Percentiles rank a stretch among this genome's conserved stretches.
Conservation (phyloP, 257 asterid species). For the Cruciata laevipes region DNA sequence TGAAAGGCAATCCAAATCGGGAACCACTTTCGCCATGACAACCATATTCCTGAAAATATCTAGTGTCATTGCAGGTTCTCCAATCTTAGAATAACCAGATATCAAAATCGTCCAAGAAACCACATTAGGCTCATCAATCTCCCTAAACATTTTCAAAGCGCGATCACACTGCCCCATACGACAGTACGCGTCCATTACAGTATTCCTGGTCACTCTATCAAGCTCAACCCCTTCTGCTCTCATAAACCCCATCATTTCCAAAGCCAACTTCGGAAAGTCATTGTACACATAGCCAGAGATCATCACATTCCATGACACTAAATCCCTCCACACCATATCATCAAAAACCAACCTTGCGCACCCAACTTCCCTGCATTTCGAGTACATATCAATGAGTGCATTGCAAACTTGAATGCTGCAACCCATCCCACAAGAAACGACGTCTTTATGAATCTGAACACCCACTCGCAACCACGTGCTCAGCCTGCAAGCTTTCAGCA, state of each 20-base stretch:
- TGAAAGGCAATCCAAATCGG: slow-evolving; percentile 35
- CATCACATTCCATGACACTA: slow-evolving; percentile 33
- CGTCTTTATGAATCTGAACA: slow-evolving; percentile 30
- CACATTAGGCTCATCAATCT: slow-evolving; percentile 31
- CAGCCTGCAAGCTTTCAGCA: slow-evolving; percentile 21
- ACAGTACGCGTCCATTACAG: slow-evolving; percentile 35
- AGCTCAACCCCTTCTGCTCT: slow-evolving; percentile 26
- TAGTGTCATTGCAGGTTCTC: slow-evolving; percentile 16
- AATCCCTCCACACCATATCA: slow-evolving; percentile 25
- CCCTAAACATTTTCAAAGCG: slow-evolving; percentile 24
- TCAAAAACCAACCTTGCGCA: slow-evolving; percentile 28
- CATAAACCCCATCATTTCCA: slow-evolving; percentile 26
- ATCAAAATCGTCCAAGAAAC: slow-evolving; percentile 43
- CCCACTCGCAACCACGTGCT: slow-evolving; percentile 17
- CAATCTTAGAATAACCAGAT: slow-evolving; percentile 35
- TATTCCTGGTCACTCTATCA: slow-evolving; percentile 34
- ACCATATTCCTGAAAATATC: slow-evolving; percentile 28
- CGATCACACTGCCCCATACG: slow-evolving; percentile 36
- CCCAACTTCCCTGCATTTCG: slow-evolving; percentile 28
- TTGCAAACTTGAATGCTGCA: slow-evolving; percentile 25
- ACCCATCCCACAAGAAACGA: slow-evolving; percentile 24
- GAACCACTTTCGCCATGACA: slow-evolving; percentile 11
- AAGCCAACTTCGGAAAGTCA: slow-evolving; percentile 24
- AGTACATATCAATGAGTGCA: slow-evolving; percentile 36
- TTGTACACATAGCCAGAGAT: slow-evolving; percentile 32